Conservation (phyloP, 352 stramenopile species). For the Phytophthora megakarya region DNA sequence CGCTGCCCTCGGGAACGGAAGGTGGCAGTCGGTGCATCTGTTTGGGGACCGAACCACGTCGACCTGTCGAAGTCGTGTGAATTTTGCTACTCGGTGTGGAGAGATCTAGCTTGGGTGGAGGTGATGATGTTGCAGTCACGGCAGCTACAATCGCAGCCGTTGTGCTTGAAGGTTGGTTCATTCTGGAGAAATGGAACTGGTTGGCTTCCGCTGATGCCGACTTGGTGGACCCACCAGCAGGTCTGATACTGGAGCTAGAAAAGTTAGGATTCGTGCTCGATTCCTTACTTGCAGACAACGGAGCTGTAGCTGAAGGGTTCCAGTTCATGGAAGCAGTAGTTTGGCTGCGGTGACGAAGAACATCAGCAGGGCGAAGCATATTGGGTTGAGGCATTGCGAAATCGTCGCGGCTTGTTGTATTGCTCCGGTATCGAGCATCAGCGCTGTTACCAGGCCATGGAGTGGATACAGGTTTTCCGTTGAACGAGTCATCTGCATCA, state of each 20-base stretch:
- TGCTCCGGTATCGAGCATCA: constrained; percentile 29
- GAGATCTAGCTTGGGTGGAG: constrained; percentile 11
- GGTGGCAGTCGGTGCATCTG: constrained; percentile 25
- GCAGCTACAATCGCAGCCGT: constrained; percentile 37
- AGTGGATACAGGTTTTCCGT: constrained; percentile 1
- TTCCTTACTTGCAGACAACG: constrained; percentile 18
- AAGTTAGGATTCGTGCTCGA: constrained; percentile 18
- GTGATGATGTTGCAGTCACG: constrained; percentile 9
- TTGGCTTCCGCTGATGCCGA: background rate
- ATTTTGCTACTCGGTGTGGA: constrained; percentile 22
- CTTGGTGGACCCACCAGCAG: constrained; percentile 11
- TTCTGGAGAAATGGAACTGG: constrained; percentile 31
- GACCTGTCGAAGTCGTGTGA: constrained; percentile 18
- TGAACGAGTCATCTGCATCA: constrained; percentile 17
- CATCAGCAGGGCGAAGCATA: constrained; percentile 31
- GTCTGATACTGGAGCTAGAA: constrained; percentile 20
- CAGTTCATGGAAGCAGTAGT: constrained; percentile 22
- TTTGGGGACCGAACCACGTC: constrained; percentile 22
- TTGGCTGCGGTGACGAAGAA: constrained; percentile 39
- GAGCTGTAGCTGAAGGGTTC: constrained; percentile 31
- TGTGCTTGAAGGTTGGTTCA: constrained; percentile 23
- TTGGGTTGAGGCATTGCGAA: constrained; percentile 9
- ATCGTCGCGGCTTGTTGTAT: constrained; percentile 25
- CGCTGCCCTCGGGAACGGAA: constrained; percentile 25
- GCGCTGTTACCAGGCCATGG: constrained; percentile 22